phyloP scores from a whole-genome alignment of 805 yeast genomes.

The Osmozyma mogii region DNA sequence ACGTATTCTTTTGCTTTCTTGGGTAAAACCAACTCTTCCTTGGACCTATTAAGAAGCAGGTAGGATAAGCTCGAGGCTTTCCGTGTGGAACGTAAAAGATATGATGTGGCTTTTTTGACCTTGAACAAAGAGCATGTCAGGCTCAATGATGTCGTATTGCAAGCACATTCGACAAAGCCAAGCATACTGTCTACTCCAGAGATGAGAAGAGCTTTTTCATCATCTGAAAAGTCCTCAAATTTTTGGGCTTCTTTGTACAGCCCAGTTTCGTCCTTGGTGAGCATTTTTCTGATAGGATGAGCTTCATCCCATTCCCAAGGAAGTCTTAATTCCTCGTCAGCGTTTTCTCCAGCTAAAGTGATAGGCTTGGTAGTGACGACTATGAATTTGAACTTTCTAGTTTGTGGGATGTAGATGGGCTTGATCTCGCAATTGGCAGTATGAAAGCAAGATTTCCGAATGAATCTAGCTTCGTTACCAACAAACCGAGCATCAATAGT shows the following conservation, averaged over 20 bases:
- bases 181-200: conserved; percentile 56
- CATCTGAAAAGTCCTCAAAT: conserved; percentile 48
- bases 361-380: conserved; percentile 52
- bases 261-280: conserved; percentile 17
- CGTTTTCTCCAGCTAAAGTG: conserved; percentile 16
- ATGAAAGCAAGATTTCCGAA: conserved; percentile 58
- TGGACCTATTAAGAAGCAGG: conserved; percentile 26
- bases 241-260: conserved; percentile 22
- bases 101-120: conserved; percentile 54
- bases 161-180: conserved; percentile 58
- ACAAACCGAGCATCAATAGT: conserved; percentile 71
- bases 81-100: conserved; percentile 51
- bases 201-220: conserved; percentile 47
- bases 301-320: conserved; percentile 84
- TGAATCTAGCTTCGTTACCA: conserved; percentile 70
- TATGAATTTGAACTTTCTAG: conserved; percentile 38
- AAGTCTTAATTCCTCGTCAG: conserved; percentile 59
- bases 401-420: conserved; percentile 38
- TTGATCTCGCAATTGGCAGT: conserved; percentile 64
- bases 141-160: conserved; percentile 32
- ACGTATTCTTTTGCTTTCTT: conserved; percentile 22
- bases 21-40: conserved; percentile 30
- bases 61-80: conserved; percentile 37
- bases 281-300: conserved; percentile 64
- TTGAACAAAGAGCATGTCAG: conserved; percentile 50